Evolutionary conservation across 1,284 basidiomycete species (phyloP), one percentile per base, ranked within the genome.

Genomic region (Malassezia slooffiae): DNA sequence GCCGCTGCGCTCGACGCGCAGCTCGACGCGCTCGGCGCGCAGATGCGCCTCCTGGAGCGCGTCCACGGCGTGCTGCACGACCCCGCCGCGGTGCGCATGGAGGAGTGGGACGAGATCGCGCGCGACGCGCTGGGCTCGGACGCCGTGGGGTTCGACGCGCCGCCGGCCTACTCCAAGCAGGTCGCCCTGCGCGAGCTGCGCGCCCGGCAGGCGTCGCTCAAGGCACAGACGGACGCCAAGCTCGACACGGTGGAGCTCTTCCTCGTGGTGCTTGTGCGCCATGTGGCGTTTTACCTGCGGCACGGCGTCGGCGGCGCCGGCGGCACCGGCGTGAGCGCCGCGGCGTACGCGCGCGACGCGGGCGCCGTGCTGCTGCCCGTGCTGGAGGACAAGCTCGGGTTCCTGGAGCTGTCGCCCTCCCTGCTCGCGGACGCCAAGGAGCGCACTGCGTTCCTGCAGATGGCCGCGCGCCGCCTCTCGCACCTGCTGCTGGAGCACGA

Each of bases 201-300:
- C 37, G 73, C 71, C 19, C 75, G 80, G 47, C 72, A 73, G 47
- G 54, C 55, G 1, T 62, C 67, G 17, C 72, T 75, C 5, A 74
- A 72, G 38, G 69, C 73, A 22, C 75, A 76, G 10, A 76, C 78
- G 2, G 54, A 55, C 24, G 52, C 76, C 74, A 57, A 74, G 73
- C 45, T 73, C 82, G 85, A 80, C 53, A 80, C 81, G 34, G 73
- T 82, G 36, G 88, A 93, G 71, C 83, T 89, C 74, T 71, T 86
- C 6, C 73, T 93, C 6, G 75, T 93, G 5, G 74, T 93, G 20
- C 74, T 88, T 10, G 90, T 85, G 81, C 76, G 87, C 24, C 89
- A 95, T 66, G 66, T 90, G 28, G 75, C 79, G 15, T 73, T 72
- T 57, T 76, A n/a, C n/a, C n/a, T n/a, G n/a, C n/a, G n/a, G n/a